Percentiles rank a stretch among this genome's conserved stretches.
Evolutionary conservation across 1,139 yeast species (phyloP).

Genomic region (Nakaseomyces glabratus): DNA sequence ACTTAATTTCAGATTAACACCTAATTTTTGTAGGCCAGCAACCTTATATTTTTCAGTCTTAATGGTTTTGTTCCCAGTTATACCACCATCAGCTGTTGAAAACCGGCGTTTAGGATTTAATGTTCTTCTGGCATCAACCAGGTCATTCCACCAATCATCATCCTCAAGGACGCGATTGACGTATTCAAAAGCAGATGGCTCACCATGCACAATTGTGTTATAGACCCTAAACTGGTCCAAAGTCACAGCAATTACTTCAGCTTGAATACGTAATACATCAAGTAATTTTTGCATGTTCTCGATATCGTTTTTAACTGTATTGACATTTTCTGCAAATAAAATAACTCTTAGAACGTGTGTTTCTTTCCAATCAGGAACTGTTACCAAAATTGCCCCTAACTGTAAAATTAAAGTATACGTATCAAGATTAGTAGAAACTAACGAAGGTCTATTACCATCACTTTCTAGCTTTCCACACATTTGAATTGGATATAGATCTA

Average conservation of each 20-base stretch:
- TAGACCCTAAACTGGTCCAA: slow-evolving; percentile 59
- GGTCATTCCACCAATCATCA: slow-evolving; percentile 59
- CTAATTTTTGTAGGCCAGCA: slow-evolving; percentile 58
- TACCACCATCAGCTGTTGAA: slow-evolving; percentile 17
- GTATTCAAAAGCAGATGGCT: slow-evolving; percentile 28
- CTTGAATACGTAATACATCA: slow-evolving; percentile 72
- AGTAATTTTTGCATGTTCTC: slow-evolving; percentile 52
- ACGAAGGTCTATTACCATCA: slow-evolving; percentile 45
- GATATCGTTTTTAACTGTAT: slow-evolving; percentile 64
- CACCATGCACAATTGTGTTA: slow-evolving; percentile 70
- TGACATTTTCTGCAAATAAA: slow-evolving; percentile 72
- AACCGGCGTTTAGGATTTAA: slow-evolving; percentile 24
- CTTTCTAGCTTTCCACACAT: slow-evolving; percentile 76
- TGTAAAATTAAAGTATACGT: slow-evolving; percentile 89
- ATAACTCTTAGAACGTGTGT: slow-evolving; percentile 69
- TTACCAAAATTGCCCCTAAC: slow-evolving; percentile 80
- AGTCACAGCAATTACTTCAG: slow-evolving; percentile 63
- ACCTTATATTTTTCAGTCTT: slow-evolving; percentile 36
- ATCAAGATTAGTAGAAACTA: slow-evolving; percentile 81
- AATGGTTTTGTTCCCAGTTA: slow-evolving; percentile 13
- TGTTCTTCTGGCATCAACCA: slow-evolving; percentile 47
- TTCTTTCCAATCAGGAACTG: slow-evolving; percentile 87
- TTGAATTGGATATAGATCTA: slow-evolving; percentile 91
- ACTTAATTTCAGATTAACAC: slow-evolving; percentile 68
- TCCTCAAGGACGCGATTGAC: slow-evolving; percentile 33